A percentile compares a stretch with the other conserved stretches of the same genome.
Conservation (phyloP, 2,329 filamentous ascomycete genomes). For the Arthrobotrys megalospora region DNA sequence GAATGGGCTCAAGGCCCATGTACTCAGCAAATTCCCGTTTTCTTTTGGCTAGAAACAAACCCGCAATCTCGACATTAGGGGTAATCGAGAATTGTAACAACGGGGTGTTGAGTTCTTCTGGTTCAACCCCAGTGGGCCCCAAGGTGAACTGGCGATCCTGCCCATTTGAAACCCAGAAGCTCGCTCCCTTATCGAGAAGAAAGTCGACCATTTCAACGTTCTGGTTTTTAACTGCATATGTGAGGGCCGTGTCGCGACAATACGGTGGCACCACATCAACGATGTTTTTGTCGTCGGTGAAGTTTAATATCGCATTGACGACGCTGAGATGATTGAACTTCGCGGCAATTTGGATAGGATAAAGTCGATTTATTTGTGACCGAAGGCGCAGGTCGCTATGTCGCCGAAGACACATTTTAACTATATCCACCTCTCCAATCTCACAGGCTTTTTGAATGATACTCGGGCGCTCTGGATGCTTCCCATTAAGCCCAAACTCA, state of each 20-base stretch:
- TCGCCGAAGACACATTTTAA: not conserved
- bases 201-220: constrained; percentile 12
- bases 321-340: not conserved
- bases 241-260: constrained; percentile 13
- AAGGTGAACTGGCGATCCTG: no score
- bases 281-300: not conserved
- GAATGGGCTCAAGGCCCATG: no score
- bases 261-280: constrained; percentile 3
- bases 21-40: no score
- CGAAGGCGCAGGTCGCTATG: not conserved
- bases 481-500: not conserved
- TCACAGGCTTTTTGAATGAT: constrained; percentile 3
- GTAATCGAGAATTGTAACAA: no score
- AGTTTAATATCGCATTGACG: constrained; percentile 5
- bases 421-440: not conserved
- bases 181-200: not conserved
- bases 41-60: no score
- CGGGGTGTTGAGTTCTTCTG: no score
- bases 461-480: not conserved
- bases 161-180: no score
- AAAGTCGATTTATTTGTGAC: not conserved
- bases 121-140: no score
- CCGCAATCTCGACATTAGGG: no score
- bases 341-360: constrained; percentile 35
- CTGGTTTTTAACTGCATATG: constrained; percentile 32